Evolutionary conservation across 257 asterid species (phyloP).

Genomic region (Ligustrum vulgare): DNA sequence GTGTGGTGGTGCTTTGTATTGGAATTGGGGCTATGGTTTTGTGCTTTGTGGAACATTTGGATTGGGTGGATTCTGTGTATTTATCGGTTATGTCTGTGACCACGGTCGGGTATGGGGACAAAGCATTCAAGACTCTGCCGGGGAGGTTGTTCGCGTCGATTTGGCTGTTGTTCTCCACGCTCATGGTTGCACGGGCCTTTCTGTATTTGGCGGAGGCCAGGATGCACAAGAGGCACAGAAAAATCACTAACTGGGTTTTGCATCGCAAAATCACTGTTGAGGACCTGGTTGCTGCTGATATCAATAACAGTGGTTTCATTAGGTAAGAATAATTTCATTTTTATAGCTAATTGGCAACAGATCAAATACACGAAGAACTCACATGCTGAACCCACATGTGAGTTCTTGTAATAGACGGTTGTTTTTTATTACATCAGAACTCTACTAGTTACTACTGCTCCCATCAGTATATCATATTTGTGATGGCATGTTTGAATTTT

Average conservation of each 20-base stretch:
- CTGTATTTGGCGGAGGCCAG: conserved; percentile 52
- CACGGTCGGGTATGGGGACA: conserved; percentile 61
- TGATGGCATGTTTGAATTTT: background rate
- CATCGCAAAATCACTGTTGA: conserved; percentile 44
- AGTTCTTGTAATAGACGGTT: no score
- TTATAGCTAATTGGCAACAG: no score
- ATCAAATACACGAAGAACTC: no score
- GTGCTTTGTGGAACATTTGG: conserved; percentile 35
- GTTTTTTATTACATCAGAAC: no score
- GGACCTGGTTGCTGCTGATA: conserved; percentile 54
- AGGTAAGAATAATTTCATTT: conserved; percentile 24
- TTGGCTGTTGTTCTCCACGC: conserved; percentile 51
- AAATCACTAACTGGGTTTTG: conserved; percentile 47
- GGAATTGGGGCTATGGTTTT: conserved; percentile 41
- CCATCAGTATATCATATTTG: background rate
- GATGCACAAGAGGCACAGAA: conserved; percentile 50
- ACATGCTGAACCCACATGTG: no score
- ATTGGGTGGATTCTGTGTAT: conserved; percentile 45
- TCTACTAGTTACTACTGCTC: background rate
- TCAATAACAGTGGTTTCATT: conserved; percentile 45
- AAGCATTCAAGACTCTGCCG: conserved; percentile 41
- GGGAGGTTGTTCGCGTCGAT: conserved; percentile 56
- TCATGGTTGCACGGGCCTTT: conserved; percentile 62
- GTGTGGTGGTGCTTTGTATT: conserved; percentile 43
- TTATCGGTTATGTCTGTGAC: conserved; percentile 59